Evolutionary conservation across 805 yeast genomes (phyloP), one percentile per base, ranked within the genome.

Genomic region (Zygosaccharomyces lentus): DNA sequence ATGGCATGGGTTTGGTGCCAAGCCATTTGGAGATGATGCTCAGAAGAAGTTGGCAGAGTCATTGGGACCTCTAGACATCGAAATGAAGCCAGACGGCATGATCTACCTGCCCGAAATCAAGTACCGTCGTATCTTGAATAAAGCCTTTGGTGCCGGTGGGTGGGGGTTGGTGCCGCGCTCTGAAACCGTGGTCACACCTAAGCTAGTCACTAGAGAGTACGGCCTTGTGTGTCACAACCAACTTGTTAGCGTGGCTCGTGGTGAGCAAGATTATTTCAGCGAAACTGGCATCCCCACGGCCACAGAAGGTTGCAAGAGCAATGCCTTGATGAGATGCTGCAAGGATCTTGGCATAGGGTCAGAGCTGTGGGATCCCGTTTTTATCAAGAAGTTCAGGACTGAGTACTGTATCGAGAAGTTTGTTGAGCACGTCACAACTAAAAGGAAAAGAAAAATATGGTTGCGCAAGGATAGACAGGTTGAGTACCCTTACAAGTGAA

Each of bases 141-240:
- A 75, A 31, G 95, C 98, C 0, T 91, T 93, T 71, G 99, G 99
- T 3, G 96, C 99, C 6, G 99, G 99, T 23, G 97, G 95, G 1
- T 93, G 99, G 99, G 98, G 98, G 0, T 71, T 93, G 46, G 96
- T 95, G 0, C 98, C 99, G 9, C 72, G 99, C 46, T 81, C 95
- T 0, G 91, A 86, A 53, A 84, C 96, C 0, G 71, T 79, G 43
- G 80, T 93, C 26, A 84, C 95, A 1, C 76, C 81, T 25, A 80
- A 77, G 51, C 74, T 81, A 41, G 81, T 93, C 26, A 87, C 96
- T 9, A 75, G 98, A 53, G 99, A 93, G 62, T 93, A 88, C 61
- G 97, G 87, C 0, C 70, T 93, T 42, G 74, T 93, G 3, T 84
- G 96, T 55, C 80, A 84, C 48, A 98, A 98, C 1, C 76, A 95